Conservation (phyloP, 2,329 filamentous ascomycete genomes). For the Scytalidium lignicola region DNA sequence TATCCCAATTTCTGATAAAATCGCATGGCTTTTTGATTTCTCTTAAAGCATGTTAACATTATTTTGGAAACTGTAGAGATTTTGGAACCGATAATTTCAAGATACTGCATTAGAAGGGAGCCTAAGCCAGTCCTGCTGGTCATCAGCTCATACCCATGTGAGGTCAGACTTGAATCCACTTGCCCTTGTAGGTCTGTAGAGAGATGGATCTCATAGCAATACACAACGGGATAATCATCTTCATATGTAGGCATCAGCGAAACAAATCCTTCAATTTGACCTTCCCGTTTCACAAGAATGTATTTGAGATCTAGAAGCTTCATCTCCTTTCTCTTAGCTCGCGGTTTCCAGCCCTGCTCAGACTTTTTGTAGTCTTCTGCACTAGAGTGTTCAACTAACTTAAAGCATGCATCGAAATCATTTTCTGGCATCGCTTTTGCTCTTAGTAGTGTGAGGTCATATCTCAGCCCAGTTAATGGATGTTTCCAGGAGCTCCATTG, state of each 20-base stretch:
- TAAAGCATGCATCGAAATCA: slow-evolving; percentile 50
- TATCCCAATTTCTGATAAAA: slow-evolving; percentile 63
- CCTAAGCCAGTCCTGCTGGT: slow-evolving; percentile 56
- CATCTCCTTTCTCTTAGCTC: slow-evolving; percentile 64
- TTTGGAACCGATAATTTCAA: slow-evolving; percentile 46
- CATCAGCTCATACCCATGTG: slow-evolving; percentile 2
- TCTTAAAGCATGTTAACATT: slow-evolving; percentile 69
- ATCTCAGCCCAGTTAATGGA: slow-evolving; percentile 36
- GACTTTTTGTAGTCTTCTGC: slow-evolving; percentile 58
- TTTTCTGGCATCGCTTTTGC: slow-evolving; percentile 33
- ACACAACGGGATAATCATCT: slow-evolving; percentile 60
- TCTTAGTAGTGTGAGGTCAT: slow-evolving; percentile 39
- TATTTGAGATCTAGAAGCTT: slow-evolving; percentile 61
- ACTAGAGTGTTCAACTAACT: slow-evolving; percentile 59
- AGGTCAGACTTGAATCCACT: slow-evolving; percentile 14
- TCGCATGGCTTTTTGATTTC: slow-evolving; percentile 49
- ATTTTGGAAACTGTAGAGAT: slow-evolving; percentile 55
- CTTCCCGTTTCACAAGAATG: slow-evolving; percentile 48
- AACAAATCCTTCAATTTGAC: slow-evolving; percentile 47
- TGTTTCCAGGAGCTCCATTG: slow-evolving; percentile 42
- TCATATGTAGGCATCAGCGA: slow-evolving; percentile 72
- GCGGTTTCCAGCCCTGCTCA: slow-evolving; percentile 56
- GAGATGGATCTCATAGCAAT: slow-evolving; percentile 77
- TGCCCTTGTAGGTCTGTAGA: slow-evolving; percentile 49
- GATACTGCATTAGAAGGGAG: slow-evolving; percentile 50